phyloP scores from a whole-genome alignment of 345 rosid species.

The Euclidium syriacum region DNA sequence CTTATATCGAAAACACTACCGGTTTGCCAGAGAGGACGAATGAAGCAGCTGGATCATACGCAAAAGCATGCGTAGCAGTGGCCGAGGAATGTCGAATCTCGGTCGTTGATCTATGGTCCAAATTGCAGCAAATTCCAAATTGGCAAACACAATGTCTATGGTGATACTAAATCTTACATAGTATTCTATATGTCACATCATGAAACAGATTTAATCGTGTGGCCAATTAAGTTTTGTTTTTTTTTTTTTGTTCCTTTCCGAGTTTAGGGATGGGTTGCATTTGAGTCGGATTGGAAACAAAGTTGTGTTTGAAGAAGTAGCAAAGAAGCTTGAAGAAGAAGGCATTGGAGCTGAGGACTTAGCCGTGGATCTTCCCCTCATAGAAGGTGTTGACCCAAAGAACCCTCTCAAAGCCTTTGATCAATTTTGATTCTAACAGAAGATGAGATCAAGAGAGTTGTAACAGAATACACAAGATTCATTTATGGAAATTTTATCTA shows the following conservation, averaged over 20 bases:
- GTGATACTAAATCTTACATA: slow-evolving; percentile 1
- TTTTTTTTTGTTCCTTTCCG: neutral
- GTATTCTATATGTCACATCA: neutral
- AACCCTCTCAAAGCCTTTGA: slow-evolving; percentile 61
- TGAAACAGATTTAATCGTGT: neutral
- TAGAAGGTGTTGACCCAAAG: slow-evolving; percentile 47
- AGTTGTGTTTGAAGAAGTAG: slow-evolving; percentile 69
- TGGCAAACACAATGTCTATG: slow-evolving; percentile 59
- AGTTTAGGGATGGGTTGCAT: slow-evolving; percentile 79
- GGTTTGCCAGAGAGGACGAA: slow-evolving; percentile 85
- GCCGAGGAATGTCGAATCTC: slow-evolving; percentile 54
- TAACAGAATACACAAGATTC: too few species aligned
- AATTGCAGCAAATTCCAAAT: slow-evolving; percentile 59
- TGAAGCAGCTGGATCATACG: slow-evolving; percentile 73
- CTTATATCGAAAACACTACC: slow-evolving; percentile 53
- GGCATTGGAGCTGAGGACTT: slow-evolving; percentile 53
- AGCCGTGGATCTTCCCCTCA: slow-evolving; percentile 55
- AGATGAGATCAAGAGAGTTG: too few species aligned
- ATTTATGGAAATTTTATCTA: too few species aligned
- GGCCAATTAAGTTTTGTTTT: neutral
- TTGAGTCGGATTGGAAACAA: slow-evolving; percentile 51
- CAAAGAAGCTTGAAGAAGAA: slow-evolving; percentile 42
- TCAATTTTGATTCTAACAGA: slow-evolving; percentile 26
- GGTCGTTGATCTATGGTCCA: slow-evolving; percentile 67
- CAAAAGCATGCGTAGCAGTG: slow-evolving; percentile 51